Evolutionary conservation across 2,329 filamentous ascomycete species (phyloP).

Genomic region (Chrysoporthe austroafricana): DNA sequence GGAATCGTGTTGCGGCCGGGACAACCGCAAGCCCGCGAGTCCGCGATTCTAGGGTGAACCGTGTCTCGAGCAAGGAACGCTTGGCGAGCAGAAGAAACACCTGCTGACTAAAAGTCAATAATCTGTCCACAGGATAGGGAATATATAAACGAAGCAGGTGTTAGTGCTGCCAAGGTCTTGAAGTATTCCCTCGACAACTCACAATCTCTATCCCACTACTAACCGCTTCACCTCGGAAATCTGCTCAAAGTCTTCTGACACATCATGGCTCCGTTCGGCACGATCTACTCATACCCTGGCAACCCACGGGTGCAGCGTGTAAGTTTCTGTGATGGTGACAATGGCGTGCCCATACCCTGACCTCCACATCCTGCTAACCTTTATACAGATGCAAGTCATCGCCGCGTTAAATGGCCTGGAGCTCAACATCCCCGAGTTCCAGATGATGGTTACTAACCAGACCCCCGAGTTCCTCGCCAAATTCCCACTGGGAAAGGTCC

Average conservation of each 20-base stretch:
- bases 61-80: neutral
- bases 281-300: slow-evolving; percentile 42
- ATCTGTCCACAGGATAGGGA: neutral
- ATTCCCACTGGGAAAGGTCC: slow-evolving; percentile 57
- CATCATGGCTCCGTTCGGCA: slow-evolving; percentile 46
- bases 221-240: neutral
- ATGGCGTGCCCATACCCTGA: neutral
- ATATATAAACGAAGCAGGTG: neutral
- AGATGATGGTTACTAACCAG: slow-evolving; percentile 46
- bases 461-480: slow-evolving; percentile 52
- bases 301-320: slow-evolving; percentile 44
- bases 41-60: neutral
- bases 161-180: neutral
- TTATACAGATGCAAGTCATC: slow-evolving; percentile 38
- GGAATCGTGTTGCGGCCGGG: neutral
- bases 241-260: neutral
- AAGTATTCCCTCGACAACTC: neutral
- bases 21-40: neutral
- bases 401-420: slow-evolving; percentile 46
- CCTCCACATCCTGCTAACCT: slow-evolving; percentile 16
- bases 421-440: slow-evolving; percentile 43
- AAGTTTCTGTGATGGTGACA: slow-evolving; percentile 28
- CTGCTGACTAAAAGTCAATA: neutral
- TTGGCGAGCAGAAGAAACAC: neutral
- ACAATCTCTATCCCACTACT: neutral